A percentile compares a stretch with the other conserved stretches of the same genome.
phyloP scores from a whole-genome alignment of 495 filamentous ascomycete species.

The Penicillium salamii region DNA sequence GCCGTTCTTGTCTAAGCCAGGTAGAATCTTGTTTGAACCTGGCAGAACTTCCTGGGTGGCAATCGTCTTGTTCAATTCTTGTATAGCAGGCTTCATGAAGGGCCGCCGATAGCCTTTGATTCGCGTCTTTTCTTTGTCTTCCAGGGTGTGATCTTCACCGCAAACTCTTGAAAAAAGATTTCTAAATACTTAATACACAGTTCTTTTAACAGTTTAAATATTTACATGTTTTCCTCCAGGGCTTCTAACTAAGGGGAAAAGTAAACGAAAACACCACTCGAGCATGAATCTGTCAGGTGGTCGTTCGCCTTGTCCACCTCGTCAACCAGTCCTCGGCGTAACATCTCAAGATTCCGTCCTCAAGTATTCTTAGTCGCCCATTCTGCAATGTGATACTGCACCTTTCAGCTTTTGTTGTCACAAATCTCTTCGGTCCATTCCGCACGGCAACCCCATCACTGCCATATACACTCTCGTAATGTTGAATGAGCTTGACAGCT shows the following conservation, averaged over 20 bases:
- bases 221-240: not conserved
- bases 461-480: constrained; percentile 42
- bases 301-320: constrained; percentile 22
- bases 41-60: not conserved
- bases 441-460: not conserved
- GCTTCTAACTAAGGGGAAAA: too few species aligned
- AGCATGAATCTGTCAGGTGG: not conserved
- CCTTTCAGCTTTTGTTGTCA: constrained; percentile 34
- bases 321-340: constrained; percentile 37
- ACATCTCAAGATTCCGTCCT: constrained; percentile 34
- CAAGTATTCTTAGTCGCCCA: constrained; percentile 31
- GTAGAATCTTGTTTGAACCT: not conserved
- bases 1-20: constrained; percentile 16
- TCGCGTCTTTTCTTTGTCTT: not conserved
- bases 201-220: not conserved
- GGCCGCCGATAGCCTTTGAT: not conserved
- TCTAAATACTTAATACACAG: constrained; percentile 5
- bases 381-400: constrained; percentile 36
- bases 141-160: not conserved
- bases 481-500: constrained; percentile 57
- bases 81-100: constrained; percentile 12
- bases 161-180: not conserved
- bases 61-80: constrained; percentile 3
- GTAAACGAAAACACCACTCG: too few species aligned
- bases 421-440: constrained; percentile 16